Conservation (phyloP, 2,329 filamentous ascomycete genomes). For the Neopestalotiopsis clavispora region DNA sequence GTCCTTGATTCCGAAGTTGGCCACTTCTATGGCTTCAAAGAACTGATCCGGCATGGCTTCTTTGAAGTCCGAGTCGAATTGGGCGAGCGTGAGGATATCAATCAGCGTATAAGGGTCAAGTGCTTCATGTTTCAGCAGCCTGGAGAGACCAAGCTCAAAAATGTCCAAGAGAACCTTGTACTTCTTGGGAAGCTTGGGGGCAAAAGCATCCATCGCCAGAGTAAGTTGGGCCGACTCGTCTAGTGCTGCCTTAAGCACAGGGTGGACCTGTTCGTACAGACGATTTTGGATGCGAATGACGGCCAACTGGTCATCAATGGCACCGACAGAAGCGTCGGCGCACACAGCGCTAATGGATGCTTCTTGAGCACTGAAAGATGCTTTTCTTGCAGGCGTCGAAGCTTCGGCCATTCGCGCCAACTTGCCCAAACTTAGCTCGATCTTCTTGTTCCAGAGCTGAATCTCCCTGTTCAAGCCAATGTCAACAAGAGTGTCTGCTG, state of each 20-base stretch:
- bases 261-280: slow-evolving; percentile 71
- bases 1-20: slow-evolving; percentile 57
- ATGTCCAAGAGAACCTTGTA: slow-evolving; percentile 71
- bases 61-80: slow-evolving; percentile 45
- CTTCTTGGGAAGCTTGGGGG: slow-evolving; percentile 63
- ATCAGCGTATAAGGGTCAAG: slow-evolving; percentile 70
- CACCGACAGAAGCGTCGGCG: slow-evolving; percentile 43
- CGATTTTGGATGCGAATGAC: slow-evolving; percentile 81
- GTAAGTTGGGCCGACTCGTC: slow-evolving; percentile 81
- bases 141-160: slow-evolving; percentile 72
- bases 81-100: slow-evolving; percentile 80
- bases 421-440: slow-evolving; percentile 89
- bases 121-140: slow-evolving; percentile 73
- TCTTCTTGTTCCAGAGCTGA: slow-evolving; percentile 90
- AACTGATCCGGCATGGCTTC: slow-evolving; percentile 73
- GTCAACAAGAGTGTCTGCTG: slow-evolving; percentile 71
- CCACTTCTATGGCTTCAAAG: slow-evolving; percentile 71
- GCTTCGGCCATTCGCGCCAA: slow-evolving; percentile 73
- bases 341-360: slow-evolving; percentile 26
- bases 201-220: slow-evolving; percentile 73
- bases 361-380: slow-evolving; percentile 33
- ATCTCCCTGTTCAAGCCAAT: slow-evolving; percentile 75
- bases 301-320: slow-evolving; percentile 67
- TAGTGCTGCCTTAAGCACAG: slow-evolving; percentile 72
- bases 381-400: slow-evolving; percentile 35